Evolutionary conservation across 805 yeast genomes (phyloP), one percentile per base, ranked within the genome.

Genomic region (Metschnikowia rubicola): DNA sequence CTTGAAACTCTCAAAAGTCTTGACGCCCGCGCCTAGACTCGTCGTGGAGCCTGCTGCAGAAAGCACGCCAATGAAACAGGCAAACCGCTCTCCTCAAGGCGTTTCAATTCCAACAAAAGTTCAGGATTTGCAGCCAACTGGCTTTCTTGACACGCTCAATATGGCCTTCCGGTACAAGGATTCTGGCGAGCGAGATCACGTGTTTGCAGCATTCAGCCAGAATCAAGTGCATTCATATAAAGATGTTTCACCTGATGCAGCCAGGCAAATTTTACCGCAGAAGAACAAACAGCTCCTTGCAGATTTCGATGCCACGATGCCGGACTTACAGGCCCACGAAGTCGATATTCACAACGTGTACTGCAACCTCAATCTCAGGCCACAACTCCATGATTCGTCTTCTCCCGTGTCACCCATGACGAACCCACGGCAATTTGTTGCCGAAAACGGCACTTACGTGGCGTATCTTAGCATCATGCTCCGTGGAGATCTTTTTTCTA

Each of bases 381-480:
- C 51, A 5, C 37, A 40, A 9, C 30, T 39, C 11, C 19, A 30
- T 9, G 38, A 36, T 8, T 37, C 53, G 2, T 50, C 56, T 9
- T 47, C 56, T 1, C 59, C 59, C 5, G 35, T 48, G 1, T 55
- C 57, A 5, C 57, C 58, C 2, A 44, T 50, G 44, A 44, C 54
- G 4, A 42, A 46, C 41, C 50, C 53, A 1, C 38, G 46, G n/a
- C 48, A 39, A n/a, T 48, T 54, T 19, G 38, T 29, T n/a, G 13
- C 54, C 9, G 45, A 46, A 8, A 52, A 52, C 31, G 59, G 59
- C 28, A 28, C n/a, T 12, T 54, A 54, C 13, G 51, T 43, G 47
- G 44, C 59, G 1, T 48, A 33, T 32, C 33, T 48, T n/a, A 43
- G 40, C 4, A 40, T 56, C 19, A 35, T n/a, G 6, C 35, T 54